Conservation (phyloP, 345 rosid species). For the Gynandropsis gynandra region DNA sequence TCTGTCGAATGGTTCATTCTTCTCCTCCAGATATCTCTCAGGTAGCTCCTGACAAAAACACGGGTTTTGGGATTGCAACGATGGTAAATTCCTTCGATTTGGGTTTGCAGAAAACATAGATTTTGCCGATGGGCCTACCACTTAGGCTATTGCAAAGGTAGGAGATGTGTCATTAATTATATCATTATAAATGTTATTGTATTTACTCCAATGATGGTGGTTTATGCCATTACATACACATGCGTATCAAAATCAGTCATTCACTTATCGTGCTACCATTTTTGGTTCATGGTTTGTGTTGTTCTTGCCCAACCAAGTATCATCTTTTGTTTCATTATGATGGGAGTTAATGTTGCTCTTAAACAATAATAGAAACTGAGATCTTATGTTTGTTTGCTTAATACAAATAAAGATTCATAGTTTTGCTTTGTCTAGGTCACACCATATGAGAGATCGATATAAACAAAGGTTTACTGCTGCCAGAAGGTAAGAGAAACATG, state of each 20-base stretch:
- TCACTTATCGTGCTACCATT: neutral
- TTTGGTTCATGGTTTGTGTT: slow-evolving; percentile 7
- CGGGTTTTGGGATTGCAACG: no score
- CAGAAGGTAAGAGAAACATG: slow-evolving; percentile 48
- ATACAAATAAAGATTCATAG: neutral
- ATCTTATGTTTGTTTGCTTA: slow-evolving; percentile 5
- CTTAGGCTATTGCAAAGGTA: no score
- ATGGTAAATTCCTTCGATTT: no score
- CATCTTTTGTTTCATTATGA: neutral
- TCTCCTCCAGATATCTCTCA: no score
- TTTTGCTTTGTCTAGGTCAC: slow-evolving; percentile 43
- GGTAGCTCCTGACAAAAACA: no score
- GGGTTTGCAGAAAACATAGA: no score
- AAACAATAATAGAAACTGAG: neutral
- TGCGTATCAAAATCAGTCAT: neutral
- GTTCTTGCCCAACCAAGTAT: neutral
- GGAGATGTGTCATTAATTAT: no score
- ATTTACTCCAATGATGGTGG: no score
- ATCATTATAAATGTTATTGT: no score
- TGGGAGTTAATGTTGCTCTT: neutral
- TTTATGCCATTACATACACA: neutral
- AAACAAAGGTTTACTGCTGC: slow-evolving; percentile 83
- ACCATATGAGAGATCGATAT: slow-evolving; percentile 88
- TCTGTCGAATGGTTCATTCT: no score
- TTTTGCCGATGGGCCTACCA: no score